Base-by-base conservation (phyloP, 176 grass and related monocot genomes). In the Puya raimondii region DNA sequence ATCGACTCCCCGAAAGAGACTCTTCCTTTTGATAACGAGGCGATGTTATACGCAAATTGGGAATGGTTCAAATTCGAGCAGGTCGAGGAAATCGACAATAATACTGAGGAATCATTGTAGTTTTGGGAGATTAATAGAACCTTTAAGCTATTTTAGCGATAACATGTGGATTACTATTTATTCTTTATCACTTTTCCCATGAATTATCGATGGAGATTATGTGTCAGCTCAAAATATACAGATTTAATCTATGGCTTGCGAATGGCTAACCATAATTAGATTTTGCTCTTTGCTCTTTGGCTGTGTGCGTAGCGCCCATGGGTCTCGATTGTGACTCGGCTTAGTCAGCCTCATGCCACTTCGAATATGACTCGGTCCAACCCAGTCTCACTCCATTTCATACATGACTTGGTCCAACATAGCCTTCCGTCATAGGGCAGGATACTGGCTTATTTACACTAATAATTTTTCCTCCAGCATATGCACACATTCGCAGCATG, bases 41-140 rank as follows among this genome's bases (percentile, higher is more conserved):
- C 81, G 67, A 63, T 13, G 58, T 52, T 88, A 21, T 99, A 91
- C 66, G 79, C 87, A 85, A 99, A 99, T 76, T 86, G 94, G 94
- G 84, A 84, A 80, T 93, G 87, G 80, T 99, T 99, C 70, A 86
- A 88, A 69, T 93, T 93, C 78, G 65, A 93, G 57, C 83, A 82
- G 15, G 26, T 51, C 42, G 64, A 70, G 48, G 83, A 84, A 78
- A 63, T 54, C 67, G 56, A 53, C 23, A 20, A 65, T 18, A 70
- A 67, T 23, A 29, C 16, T 29, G 11, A 58, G 33, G 65, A 48
- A 65, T 76, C 80, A 61, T 61, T 21, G 7, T 61, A 61, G 56
- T 61, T 26, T 26, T 26, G 25, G 20, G 54, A 59, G 54, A 16
- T 59, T 18, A 21, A 59, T 59, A 21, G 54, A 59, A 21, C n/a